Percentiles rank a stretch among this genome's conserved stretches.
Conservation (phyloP, 257 asterid species). For the Rauvolfia tetraphylla region DNA sequence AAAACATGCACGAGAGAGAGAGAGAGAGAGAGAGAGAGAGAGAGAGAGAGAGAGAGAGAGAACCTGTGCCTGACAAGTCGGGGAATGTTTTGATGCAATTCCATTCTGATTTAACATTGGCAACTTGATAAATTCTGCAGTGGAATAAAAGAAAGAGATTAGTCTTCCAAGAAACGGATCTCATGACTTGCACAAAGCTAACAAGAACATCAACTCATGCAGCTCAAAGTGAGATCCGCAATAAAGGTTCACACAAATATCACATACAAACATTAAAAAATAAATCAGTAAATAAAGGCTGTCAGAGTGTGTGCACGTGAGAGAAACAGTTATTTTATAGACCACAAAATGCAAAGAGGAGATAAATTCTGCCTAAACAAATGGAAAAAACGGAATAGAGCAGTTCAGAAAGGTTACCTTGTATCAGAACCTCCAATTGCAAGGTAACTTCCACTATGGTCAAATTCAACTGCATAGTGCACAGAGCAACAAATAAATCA, state of each 20-base stretch:
- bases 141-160: conserved; percentile 2
- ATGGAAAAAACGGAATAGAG: too few species aligned
- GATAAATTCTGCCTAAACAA: background rate
- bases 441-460: conserved; percentile 93
- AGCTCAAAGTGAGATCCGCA: too few species aligned
- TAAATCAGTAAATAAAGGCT: too few species aligned
- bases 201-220: too few species aligned
- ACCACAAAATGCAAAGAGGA: background rate
- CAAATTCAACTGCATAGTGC: conserved; percentile 75
- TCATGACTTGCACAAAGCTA: background rate
- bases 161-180: background rate
- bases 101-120: conserved; percentile 90
- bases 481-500: conserved; percentile 3
- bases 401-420: conserved; percentile 38
- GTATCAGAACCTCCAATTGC: conserved; percentile 87
- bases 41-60: conserved; percentile 14
- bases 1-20: background rate
- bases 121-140: conserved; percentile 80
- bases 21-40: conserved; percentile 11
- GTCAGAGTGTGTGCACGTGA: too few species aligned
- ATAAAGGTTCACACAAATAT: background rate
- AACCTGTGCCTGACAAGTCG: conserved; percentile 96
- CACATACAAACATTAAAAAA: background rate
- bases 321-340: too few species aligned
- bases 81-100: conserved; percentile 84